Percentiles rank a stretch among this genome's conserved stretches.
Conservation (phyloP, 2,329 filamentous ascomycete genomes). For the Trichoderma oligosporum region DNA sequence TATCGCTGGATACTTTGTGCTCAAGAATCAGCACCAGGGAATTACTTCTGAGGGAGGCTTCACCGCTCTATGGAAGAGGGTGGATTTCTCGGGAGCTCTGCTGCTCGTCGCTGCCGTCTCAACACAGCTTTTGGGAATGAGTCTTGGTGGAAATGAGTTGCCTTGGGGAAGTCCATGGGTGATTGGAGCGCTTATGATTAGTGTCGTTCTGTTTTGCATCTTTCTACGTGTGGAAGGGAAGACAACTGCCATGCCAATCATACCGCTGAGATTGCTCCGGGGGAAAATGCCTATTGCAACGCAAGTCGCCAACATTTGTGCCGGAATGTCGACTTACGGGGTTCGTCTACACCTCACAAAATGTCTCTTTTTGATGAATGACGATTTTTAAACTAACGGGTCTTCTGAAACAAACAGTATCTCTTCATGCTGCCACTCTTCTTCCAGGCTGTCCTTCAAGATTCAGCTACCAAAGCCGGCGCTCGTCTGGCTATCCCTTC, state of each 20-base stretch:
- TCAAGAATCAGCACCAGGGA: conserved; percentile 26
- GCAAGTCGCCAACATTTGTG: conserved; percentile 57
- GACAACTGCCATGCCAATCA: conserved; percentile 50
- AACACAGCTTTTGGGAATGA: conserved; percentile 52
- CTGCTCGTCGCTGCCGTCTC: conserved; percentile 57
- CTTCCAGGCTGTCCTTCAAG: conserved; percentile 63
- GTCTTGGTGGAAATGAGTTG: conserved; percentile 53
- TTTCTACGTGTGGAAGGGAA: conserved; percentile 49
- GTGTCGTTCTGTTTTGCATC: conserved; percentile 39
- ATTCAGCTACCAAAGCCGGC: conserved; percentile 61
- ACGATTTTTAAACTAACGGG: conserved; percentile 18
- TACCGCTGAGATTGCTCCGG: conserved; percentile 54
- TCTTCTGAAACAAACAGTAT: conserved; percentile 44
- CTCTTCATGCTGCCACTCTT: conserved; percentile 68
- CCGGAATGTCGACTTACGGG: conserved; percentile 59
- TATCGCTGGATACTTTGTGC: conserved; percentile 50
- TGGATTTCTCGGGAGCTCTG: conserved; percentile 56
- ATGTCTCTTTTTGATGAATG: not conserved
- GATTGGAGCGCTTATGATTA: conserved; percentile 42
- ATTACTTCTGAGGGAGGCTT: conserved; percentile 32
- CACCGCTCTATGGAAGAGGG: conserved; percentile 46
- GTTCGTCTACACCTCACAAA: conserved; percentile 38
- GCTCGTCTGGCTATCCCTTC: conserved; percentile 62
- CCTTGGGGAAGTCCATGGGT: conserved; percentile 51
- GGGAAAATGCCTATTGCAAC: conserved; percentile 52